These are phyloP conservation scores for Brettanomyces custersianus DNA, from an alignment of 805 yeast genomes.

Conservation along the genomic window DNA sequence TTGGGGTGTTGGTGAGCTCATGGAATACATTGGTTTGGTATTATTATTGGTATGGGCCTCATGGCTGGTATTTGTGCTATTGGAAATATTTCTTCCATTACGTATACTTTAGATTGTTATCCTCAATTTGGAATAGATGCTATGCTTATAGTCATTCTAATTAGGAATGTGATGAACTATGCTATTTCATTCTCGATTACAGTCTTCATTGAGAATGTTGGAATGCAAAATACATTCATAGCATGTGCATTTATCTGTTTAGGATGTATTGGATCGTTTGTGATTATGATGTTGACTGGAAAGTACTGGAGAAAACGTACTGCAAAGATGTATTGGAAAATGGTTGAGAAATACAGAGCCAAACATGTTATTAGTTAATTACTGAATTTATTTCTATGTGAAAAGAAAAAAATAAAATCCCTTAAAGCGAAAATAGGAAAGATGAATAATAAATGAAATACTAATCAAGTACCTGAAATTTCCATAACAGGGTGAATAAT, in stretches of 20 bases:
- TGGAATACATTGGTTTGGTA: constrained; percentile 45
- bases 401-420: too few relatives aligned
- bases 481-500: too few relatives aligned
- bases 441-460: too few relatives aligned
- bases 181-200: constrained; percentile 53
- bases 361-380: constrained; percentile 11
- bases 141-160: constrained; percentile 45
- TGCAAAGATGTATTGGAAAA: constrained; percentile 26
- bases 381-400: not conserved
- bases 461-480: too few relatives aligned
- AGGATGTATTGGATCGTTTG: constrained; percentile 36
- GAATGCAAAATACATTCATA: constrained; percentile 49
- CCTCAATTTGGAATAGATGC: constrained; percentile 45
- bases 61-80: constrained; percentile 47
- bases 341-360: constrained; percentile 20
- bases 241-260: constrained; percentile 46
- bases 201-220: constrained; percentile 46
- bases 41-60: constrained; percentile 45
- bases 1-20: constrained; percentile 58
- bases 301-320: constrained; percentile 27
- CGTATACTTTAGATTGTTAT: constrained; percentile 49
- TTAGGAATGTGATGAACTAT: constrained; percentile 53
- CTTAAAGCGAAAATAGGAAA: too few relatives aligned
- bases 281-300: constrained; percentile 30
- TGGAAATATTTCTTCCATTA: constrained; percentile 41